A percentile compares a stretch with the other conserved stretches of the same genome.
These are phyloP conservation scores for Colletotrichum sp. DNA, from an alignment of 2,329 filamentous ascomycete genomes.

Conservation along the genomic window DNA sequence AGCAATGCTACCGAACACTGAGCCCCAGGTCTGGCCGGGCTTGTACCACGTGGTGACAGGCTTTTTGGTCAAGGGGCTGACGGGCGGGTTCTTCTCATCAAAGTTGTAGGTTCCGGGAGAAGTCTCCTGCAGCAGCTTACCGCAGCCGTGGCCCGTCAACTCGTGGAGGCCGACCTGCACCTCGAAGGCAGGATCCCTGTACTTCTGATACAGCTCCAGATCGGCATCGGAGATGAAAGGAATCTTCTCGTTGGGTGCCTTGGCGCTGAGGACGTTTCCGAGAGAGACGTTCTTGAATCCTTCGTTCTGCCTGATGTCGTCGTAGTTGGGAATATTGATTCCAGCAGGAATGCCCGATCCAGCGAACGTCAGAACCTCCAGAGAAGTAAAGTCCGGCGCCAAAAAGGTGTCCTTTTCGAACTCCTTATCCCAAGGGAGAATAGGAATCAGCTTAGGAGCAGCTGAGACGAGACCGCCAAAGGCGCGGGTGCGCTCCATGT, in stretches of 20 bases:
- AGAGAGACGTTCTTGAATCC: conserved; percentile 95
- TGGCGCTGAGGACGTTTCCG: conserved; percentile 90
- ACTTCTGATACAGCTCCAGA: conserved; percentile 78
- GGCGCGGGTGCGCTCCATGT: conserved; percentile 86
- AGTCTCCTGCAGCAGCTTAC: conserved; percentile 92
- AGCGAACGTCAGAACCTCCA: conserved; percentile 86
- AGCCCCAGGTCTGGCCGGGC: conserved; percentile 93
- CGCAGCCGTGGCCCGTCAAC: conserved; percentile 83
- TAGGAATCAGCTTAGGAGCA: conserved; percentile 83
- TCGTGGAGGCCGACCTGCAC: conserved; percentile 96
- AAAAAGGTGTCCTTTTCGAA: conserved; percentile 98
- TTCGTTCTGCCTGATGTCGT: conserved; percentile 79
- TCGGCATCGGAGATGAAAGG: conserved; percentile 87
- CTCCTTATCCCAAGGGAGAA: conserved; percentile 84
- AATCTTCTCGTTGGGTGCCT: conserved; percentile 89
- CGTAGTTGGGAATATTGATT: conserved; percentile 75
- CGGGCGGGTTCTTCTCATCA: conserved; percentile 78
- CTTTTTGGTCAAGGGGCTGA: conserved; percentile 79
- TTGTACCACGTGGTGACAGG: conserved; percentile 90
- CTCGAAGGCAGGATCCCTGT: conserved; percentile 88
- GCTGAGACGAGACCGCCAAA: conserved; percentile 85
- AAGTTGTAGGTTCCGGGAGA: conserved; percentile 86
- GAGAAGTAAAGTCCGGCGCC: conserved; percentile 92
- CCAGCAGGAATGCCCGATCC: conserved; percentile 70
- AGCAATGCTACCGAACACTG: conserved; percentile 86